A percentile compares a stretch with the other conserved stretches of the same genome.
Evolutionary conservation across 306 rosid species (phyloP).

Genomic region (Cicer yamashitae): DNA sequence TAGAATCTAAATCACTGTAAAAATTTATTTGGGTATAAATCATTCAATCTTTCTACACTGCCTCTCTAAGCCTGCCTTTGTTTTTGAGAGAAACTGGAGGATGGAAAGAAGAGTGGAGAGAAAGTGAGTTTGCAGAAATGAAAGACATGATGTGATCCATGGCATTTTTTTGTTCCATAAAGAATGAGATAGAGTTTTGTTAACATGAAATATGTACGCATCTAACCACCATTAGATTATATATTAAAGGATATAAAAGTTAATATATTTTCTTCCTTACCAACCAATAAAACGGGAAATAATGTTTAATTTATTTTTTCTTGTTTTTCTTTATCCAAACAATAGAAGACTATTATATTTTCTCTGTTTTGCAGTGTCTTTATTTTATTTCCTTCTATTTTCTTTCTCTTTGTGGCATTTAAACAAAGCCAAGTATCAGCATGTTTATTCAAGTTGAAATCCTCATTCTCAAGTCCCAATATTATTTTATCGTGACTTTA

Average conservation of each 20-base stretch:
- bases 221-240: conserved; percentile 11
- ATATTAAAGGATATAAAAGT: background rate
- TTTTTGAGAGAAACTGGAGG: background rate
- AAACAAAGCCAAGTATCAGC: conserved; percentile 12
- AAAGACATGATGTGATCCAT: conserved; percentile 11
- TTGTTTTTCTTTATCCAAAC: background rate
- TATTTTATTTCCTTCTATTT: background rate
- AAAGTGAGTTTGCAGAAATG: background rate
- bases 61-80: conserved; percentile 16
- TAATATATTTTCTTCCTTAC: background rate
- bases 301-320: background rate
- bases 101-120: background rate
- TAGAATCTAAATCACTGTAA: conserved; percentile 32
- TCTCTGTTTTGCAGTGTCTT: background rate
- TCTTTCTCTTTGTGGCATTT: background rate
- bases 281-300: conserved; percentile 1
- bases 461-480: background rate
- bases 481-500: background rate
- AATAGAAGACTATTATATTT: background rate
- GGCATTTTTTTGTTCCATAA: background rate
- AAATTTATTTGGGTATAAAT: conserved; percentile 27
- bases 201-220: background rate
- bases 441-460: background rate
- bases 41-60: conserved; percentile 32
- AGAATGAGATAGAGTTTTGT: conserved; percentile 2